Conservation (phyloP, 768 basidiomycete genomes). For the Psilocybe subaeruginosa region DNA sequence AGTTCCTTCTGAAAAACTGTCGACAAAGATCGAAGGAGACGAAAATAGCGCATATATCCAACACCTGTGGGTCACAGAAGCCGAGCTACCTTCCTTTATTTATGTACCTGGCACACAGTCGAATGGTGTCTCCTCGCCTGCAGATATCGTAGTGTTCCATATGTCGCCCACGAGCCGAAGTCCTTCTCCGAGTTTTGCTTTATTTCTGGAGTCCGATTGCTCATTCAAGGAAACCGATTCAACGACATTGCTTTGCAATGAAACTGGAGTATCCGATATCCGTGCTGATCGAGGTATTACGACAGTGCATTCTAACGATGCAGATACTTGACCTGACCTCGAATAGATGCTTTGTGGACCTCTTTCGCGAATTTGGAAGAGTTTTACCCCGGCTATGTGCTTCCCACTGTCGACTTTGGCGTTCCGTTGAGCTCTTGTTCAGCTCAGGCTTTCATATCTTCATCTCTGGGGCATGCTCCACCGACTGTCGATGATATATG, state of each 20-base stretch:
- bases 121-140: not conserved
- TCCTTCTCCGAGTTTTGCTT: not conserved
- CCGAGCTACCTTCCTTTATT: too few species aligned
- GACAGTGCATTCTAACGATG: not conserved
- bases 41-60: conserved; percentile 14
- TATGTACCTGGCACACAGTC: too few species aligned
- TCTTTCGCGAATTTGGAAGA: not conserved
- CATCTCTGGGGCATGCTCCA: not conserved
- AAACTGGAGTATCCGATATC: not conserved
- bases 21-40: not conserved
- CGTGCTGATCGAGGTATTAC: conserved; percentile 3
- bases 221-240: not conserved
- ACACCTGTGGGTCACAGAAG: not conserved
- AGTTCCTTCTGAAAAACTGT: not conserved
- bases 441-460: not conserved
- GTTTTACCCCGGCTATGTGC: not conserved
- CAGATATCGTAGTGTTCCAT: not conserved
- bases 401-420: not conserved
- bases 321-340: not conserved
- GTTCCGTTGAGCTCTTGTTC: conserved; percentile 1
- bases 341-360: conserved; percentile 4
- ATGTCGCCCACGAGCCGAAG: not conserved
- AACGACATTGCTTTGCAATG: not conserved
- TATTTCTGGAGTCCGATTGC: not conserved
- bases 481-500: not conserved